Evolutionary conservation across 805 yeast genomes (phyloP), one percentile per base, ranked within the genome.

Genomic region (Teunomyces tritomae): DNA sequence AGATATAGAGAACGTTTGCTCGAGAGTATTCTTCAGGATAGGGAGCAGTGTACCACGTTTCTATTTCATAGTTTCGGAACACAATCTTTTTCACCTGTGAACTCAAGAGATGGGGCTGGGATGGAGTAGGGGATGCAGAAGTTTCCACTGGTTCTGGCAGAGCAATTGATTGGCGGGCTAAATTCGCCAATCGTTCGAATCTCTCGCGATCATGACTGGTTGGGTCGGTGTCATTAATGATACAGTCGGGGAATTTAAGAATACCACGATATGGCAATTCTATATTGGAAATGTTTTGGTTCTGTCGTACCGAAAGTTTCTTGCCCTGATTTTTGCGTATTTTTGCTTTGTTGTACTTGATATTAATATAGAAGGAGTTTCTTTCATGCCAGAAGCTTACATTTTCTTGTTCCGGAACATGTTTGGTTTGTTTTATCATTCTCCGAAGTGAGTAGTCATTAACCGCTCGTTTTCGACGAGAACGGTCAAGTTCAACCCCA

Each of bases 41-140:
- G 1, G 98, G 98, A 0, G 97, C 84, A 3, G 87, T 80, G 65
- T 87, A 91, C 96, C 97, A 89, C 0, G 97, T 88, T 50, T 85
- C 87, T 26, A 94, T 87, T 61, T 86, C 90, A 63, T 68, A 80
- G 39, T 78, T 77, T 30, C 89, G 80, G 54, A 91, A 82, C 56
- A 84, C 89, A 20, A 91, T 83, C 47, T 79, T 79, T 43, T 78
- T 74, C 36, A 87, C 77, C 49, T 76, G 73, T 20, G 78, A 70
- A 44, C 67, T 62, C 20, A 42, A 26, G 27, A 42, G 37, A 16
- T 42, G 20, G 28, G 40, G 27, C 27, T 37, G 40, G 27, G n/a
- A 37, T 48, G 56, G 59, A 17, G 54, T 57, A 41, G 51, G 63
- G 41, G 28, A 49, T 52, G 28, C 30, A 10, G 43, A 28, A 7